These are phyloP conservation scores for Eimeria necatrix DNA, from an alignment of 169 alveolate genomes.

Conservation along the genomic window DNA sequence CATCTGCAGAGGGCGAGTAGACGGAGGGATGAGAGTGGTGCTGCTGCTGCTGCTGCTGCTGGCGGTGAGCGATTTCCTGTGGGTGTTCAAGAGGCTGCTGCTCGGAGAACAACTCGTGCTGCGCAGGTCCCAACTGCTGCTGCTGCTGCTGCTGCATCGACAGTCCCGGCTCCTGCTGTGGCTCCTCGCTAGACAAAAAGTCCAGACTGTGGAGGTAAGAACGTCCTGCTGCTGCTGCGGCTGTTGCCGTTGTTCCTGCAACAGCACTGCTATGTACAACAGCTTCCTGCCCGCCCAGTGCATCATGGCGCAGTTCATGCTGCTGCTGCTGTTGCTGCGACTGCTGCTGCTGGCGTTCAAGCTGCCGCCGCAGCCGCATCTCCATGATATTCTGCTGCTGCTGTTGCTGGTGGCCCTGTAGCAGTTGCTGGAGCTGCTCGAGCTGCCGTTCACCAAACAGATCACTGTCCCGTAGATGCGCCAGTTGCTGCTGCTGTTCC, in stretches of 20 bases:
- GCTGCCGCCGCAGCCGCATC: neutral
- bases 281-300: neutral
- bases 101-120: neutral
- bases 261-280: neutral
- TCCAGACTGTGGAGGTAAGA: neutral
- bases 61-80: too few relatives aligned
- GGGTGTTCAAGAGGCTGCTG: neutral
- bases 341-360: neutral
- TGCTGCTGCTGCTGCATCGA: neutral
- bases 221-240: neutral
- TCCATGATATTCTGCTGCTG: neutral
- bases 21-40: too few relatives aligned
- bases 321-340: neutral
- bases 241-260: neutral
- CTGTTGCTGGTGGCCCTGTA: neutral
- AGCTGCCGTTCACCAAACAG: neutral
- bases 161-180: conserved; percentile 2
- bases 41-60: too few relatives aligned
- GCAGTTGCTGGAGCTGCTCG: neutral
- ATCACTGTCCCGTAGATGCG: too few relatives aligned
- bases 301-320: neutral
- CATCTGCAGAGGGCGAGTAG: too few relatives aligned
- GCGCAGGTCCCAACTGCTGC: neutral
- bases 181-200: neutral
- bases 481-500: neutral